Conservation (phyloP, 2,329 filamentous ascomycete genomes). For the Xylariaceae sp. region DNA sequence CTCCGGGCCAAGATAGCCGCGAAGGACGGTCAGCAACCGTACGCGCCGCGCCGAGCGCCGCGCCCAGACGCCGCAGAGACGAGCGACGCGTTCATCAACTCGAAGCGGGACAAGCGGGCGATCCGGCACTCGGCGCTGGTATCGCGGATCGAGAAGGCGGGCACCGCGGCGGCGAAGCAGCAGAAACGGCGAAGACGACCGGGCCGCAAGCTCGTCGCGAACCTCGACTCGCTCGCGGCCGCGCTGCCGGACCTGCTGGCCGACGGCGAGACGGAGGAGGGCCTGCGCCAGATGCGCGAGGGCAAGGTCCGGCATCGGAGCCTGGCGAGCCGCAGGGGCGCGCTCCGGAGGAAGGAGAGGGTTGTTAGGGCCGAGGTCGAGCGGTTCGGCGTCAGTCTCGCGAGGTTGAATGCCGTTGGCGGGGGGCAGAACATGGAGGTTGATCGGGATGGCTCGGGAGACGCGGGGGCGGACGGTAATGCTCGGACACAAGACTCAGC, state of each 20-base stretch:
- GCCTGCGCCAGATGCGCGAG: conserved; percentile 46
- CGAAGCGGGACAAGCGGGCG: conserved; percentile 80
- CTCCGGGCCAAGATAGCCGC: conserved; percentile 59
- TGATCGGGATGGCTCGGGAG: conserved; percentile 10
- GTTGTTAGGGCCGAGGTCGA: conserved; percentile 80
- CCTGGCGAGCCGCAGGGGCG: conserved; percentile 73
- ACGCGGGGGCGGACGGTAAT: conserved; percentile 4
- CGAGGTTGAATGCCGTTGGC: conserved; percentile 61
- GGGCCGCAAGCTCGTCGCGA: conserved; percentile 76
- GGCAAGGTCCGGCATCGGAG: conserved; percentile 75
- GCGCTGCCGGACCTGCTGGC: conserved; percentile 70
- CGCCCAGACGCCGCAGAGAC: conserved; percentile 52
- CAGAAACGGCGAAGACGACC: conserved; percentile 70
- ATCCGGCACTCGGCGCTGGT: conserved; percentile 83
- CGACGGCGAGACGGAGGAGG: conserved; percentile 49
- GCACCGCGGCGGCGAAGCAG: conserved; percentile 52
- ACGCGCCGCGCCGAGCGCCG: conserved; percentile 55
- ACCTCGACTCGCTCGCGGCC: conserved; percentile 75
- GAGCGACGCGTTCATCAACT: conserved; percentile 62
- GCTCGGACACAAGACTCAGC: conserved; percentile 19
- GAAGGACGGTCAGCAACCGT: conserved; percentile 51
- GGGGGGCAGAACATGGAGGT: conserved; percentile 22
- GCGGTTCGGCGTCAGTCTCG: conserved; percentile 82
- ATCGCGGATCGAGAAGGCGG: conserved; percentile 69
- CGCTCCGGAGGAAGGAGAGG: conserved; percentile 80